Evolutionary conservation across 306 rosid species (phyloP), one percentile per base, ranked within the genome.

Genomic region (Carpinus viminea): DNA sequence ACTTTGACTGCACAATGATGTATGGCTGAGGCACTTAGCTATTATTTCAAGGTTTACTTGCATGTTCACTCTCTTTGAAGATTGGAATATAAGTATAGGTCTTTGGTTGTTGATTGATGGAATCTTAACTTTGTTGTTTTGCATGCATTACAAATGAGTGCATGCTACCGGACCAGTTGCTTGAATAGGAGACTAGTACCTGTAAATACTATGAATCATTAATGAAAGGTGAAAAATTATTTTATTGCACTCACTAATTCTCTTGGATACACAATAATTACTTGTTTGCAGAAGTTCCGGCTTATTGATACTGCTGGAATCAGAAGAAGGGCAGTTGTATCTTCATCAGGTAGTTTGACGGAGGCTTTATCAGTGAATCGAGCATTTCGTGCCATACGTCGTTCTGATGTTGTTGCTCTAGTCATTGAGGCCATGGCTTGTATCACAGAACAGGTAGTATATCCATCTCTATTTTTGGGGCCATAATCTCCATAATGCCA

Each of bases 301-400:
- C 90, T 95, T 79, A 95, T 90, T 65, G 98, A 95, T 83, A 95
- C 98, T 74, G 98, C 98, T 84, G 98, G 98, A 88, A 93, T 95
- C 77, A 92, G 98, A 86, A 90, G 76, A 92, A 86, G 97, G 85
- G 86, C 98, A 50, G 83, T 83, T 2, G 85, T 95, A 61, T 93
- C 90, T 70, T 90, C 98, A 24, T 87, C 92, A 8, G 98, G 98
- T 64, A 95, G 93, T 79, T 59, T 81, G 56, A 95, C 98, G 5
- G 98, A 95, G 90, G 87, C 96, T 78, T 84, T 95, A 76, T 95
- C 98, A 2, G 98, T 95, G 24, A 95, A 95, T 83, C 86, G 97
- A 80, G 98, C 98, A 79, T 95, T 95, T 84, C 98, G 97, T 75
- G 98, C 98, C 54, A 80, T 95, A 55, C 92, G 93, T 28, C 98